Conservation (phyloP, 75 land plant genomes). For the Isoetes taiwanensis region DNA sequence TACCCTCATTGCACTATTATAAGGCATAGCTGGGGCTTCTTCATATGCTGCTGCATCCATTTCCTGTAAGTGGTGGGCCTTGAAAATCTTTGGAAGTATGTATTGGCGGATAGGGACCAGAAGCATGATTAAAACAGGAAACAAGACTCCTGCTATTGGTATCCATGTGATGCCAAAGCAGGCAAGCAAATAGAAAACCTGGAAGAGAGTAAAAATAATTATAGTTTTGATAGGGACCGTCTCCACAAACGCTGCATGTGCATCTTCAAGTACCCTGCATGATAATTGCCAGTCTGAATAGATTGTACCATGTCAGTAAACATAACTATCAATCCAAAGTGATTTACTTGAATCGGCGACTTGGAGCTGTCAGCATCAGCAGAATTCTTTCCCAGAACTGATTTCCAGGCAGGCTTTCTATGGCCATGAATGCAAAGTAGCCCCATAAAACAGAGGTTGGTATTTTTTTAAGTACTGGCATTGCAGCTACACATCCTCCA, state of each 20-base stretch:
- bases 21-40: conserved; percentile 54
- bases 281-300: too few relatives aligned
- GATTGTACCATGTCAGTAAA: too few relatives aligned
- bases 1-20: conserved; percentile 39
- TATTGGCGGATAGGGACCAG: conserved; percentile 74
- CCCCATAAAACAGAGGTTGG: conserved; percentile 92
- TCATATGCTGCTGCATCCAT: conserved; percentile 93
- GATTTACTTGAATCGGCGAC: conserved; percentile 49
- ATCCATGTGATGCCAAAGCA: conserved; percentile 91
- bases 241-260: conserved; percentile 84
- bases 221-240: conserved; percentile 77
- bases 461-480: conserved; percentile 67
- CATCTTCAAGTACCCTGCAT: conserved; percentile 59
- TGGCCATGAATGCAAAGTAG: conserved; percentile 92
- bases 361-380: conserved; percentile 58
- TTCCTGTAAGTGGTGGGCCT: conserved; percentile 38
- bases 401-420: conserved; percentile 94
- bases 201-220: conserved; percentile 60
- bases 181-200: conserved; percentile 46
- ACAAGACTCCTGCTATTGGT: conserved; percentile 81
- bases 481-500: conserved; percentile 48
- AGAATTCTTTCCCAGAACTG: conserved; percentile 84
- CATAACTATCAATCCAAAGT: too few relatives aligned
- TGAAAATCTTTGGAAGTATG: conserved; percentile 55
- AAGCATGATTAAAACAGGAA: conserved; percentile 83